Evolutionary conservation across 352 stramenopile genomes (phyloP), one percentile per base, ranked within the genome.

Genomic region (Elongisporangium undulatum): DNA sequence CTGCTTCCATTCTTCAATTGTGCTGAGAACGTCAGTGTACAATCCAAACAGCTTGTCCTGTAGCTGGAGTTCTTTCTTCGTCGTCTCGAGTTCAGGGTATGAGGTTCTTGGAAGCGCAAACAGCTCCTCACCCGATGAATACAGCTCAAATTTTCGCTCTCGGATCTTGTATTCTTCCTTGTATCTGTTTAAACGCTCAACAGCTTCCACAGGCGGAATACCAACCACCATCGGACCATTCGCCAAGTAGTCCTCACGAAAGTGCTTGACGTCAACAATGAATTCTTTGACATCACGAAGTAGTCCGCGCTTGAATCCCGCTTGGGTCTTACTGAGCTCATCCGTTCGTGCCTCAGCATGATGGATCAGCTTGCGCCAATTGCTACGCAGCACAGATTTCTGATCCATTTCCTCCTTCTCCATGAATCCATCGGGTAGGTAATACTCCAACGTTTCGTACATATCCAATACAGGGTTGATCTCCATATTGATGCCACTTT

Each of bases 381-480:
- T 98, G 57, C 89, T 96, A 23, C 92, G 89, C 7, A 99, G 72
- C 16, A 99, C 95, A 17, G 93, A 99, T 75, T 99, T 99, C 66
- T 99, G 97, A 59, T 99, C 97, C 76, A 99, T 99, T 67, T 99
- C 97, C 64, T 99, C 95, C 64, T 99, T 99, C 61, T 99, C 96
- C 95, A 99, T 99, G 69, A 99, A 99, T 3, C 92, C 93, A 23
- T 96, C 84, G 3, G 93, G 89, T 1, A 97, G 50, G 59, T 97
- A 98, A 45, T 94, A 94, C 67, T 98, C 91, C 19, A 99, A 82
- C 93, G 99, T 98, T 56, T 94, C 90, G 79, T 99, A 99, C 97
- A 99, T 99, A 53, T 99, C 96, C 54, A 99, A 84, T 49, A 99
- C 96, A 3, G 97, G 96, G 50, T 96, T 95, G 62, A 99, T 99